Evolutionary conservation across 495 filamentous ascomycete genomes (phyloP), one percentile per base, ranked within the genome.

Genomic region (Penicillium lagena): DNA sequence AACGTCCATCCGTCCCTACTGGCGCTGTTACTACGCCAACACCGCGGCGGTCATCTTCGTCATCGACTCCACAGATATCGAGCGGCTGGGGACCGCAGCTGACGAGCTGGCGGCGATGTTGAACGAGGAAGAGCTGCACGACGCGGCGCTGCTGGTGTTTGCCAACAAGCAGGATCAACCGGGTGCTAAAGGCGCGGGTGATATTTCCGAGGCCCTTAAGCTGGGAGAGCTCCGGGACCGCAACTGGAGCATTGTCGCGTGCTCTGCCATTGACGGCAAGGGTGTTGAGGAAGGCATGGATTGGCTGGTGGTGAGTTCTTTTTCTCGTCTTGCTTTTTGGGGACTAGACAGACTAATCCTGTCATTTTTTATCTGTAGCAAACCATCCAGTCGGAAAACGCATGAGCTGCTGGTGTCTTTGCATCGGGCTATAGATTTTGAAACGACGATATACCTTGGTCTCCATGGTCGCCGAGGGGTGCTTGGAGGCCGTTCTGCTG

Each of bases 81-180:
- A 96, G 50, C 87, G 93, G 37, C 70, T 98, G 36, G 82, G 86
- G 38, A 97, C 89, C 1, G 93, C 93, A 1, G 81, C 89, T 8
- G 93, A 96, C 54, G 93, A 98, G 65, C 72, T 98, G 31, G 79
- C 86, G 34, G 87, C 90, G 2, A 98, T 98, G 94, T 66, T 98
- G 43, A 90, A 90, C 60, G 93, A 98, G 64, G 94, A 97, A 31
- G 93, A 98, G 61, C 77, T 98, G 28, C 85, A 85, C 46, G 94
- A 97, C 52, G 91, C 94, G 9, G 84, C 89, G 15, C 66, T 98
- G 32, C 71, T 98, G 17, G 94, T 98, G 4, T 98, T 98, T 67
- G 93, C 93, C 45, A 98, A 98, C 70, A 98, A 98, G 70, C 94
- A 98, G 59, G 93, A 98, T 68, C 93, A 97, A 58, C 93, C 93